Percentiles rank a stretch among this genome's conserved stretches.
Evolutionary conservation across 1,139 yeast genomes (phyloP).

Genomic region (Sugiyamaella sp.): DNA sequence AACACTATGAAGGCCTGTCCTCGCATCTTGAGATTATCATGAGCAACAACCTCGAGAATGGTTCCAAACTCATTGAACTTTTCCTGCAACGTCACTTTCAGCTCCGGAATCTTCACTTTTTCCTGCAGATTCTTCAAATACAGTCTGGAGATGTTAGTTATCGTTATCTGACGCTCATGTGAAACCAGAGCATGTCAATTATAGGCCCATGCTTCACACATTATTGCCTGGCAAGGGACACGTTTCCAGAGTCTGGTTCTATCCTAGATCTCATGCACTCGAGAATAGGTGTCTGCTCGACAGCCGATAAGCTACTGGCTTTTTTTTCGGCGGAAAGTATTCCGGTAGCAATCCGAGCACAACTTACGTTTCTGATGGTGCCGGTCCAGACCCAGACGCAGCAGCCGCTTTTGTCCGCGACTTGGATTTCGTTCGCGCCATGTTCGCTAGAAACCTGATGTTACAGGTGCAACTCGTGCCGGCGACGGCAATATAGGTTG

Average conservation of each 20-base stretch:
- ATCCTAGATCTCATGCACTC: too few species aligned
- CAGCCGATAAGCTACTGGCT: too few species aligned
- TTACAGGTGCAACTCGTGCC: too few species aligned
- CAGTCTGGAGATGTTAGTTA: conserved; percentile 34
- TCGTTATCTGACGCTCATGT: neutral
- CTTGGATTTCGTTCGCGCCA: conserved; percentile 5
- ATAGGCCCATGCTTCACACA: too few species aligned
- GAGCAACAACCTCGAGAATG: conserved; percentile 59
- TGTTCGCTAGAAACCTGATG: too few species aligned
- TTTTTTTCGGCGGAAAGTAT: too few species aligned
- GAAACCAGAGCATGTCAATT: neutral
- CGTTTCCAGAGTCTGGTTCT: too few species aligned
- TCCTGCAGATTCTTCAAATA: conserved; percentile 76
- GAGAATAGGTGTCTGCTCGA: too few species aligned
- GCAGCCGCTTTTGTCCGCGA: conserved; percentile 1
- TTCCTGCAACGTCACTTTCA: conserved; percentile 50
- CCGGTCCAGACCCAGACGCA: neutral
- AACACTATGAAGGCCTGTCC: conserved; percentile 90
- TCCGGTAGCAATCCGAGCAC: too few species aligned
- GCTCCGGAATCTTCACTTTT: conserved; percentile 56
- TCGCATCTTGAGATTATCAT: conserved; percentile 61
- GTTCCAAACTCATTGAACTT: conserved; percentile 54
- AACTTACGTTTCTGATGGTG: conserved; percentile 30
- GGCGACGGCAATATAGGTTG: too few species aligned
- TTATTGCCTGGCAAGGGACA: too few species aligned